Percentiles rank a stretch among this genome's conserved stretches.
These are phyloP conservation scores for Suillus spraguei DNA, from an alignment of 768 basidiomycete species.

Conservation along the genomic window DNA sequence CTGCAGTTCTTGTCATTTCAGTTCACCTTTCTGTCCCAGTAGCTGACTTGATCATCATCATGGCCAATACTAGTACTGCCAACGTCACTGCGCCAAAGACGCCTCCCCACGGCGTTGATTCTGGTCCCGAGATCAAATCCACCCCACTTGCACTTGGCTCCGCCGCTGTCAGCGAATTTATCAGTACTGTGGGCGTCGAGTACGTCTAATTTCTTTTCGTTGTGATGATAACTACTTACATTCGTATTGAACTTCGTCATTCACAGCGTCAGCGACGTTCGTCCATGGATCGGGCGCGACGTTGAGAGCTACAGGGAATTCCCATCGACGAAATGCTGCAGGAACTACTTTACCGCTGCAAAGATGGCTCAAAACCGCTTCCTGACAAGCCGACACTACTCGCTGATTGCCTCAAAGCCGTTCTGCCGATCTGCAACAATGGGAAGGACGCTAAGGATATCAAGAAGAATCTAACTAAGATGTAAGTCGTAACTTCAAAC, in stretches of 20 bases:
- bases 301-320: neutral
- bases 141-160: constrained; percentile 1
- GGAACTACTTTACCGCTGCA: constrained; percentile 5
- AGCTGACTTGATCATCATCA: constrained; percentile 3
- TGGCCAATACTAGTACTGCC: neutral
- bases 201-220: neutral
- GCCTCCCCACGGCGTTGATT: neutral
- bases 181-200: neutral
- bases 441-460: neutral
- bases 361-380: neutral
- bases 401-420: neutral
- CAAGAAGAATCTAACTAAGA: neutral
- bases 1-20: neutral
- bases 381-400: constrained; percentile 7
- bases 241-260: neutral
- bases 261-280: neutral
- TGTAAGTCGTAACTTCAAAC: neutral
- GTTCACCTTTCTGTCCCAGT: neutral
- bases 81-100: neutral
- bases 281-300: constrained; percentile 3
- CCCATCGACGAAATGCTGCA: neutral
- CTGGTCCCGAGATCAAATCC: neutral
- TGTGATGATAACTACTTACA: too few relatives aligned
- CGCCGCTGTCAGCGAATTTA: neutral
- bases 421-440: constrained; percentile 4